phyloP scores from a whole-genome alignment of 352 stramenopile species.

The Phytophthora hybrid region DNA sequence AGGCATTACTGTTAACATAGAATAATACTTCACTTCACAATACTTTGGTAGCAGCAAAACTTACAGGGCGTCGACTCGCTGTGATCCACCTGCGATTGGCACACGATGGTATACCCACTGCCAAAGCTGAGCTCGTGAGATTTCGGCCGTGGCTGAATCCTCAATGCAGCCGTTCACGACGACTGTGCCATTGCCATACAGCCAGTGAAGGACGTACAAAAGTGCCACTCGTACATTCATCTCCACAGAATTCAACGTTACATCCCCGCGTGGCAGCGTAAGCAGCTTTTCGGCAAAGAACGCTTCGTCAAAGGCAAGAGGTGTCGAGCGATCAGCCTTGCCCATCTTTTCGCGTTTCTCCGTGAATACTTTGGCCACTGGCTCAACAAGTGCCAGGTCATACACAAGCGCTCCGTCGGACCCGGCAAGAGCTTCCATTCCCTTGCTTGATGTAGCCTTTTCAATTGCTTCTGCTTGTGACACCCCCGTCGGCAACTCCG shows the following conservation, averaged over 20 bases:
- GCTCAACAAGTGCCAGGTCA: constrained; percentile 90
- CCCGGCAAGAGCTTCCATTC: constrained; percentile 85
- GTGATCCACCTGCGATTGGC: constrained; percentile 36
- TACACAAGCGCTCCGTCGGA: constrained; percentile 96
- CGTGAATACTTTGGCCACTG: constrained; percentile 50
- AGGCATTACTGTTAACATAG: too few species aligned
- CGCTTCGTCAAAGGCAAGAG: constrained; percentile 36
- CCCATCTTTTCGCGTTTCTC: not conserved
- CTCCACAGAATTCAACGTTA: constrained; percentile 84
- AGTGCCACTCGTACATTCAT: constrained; percentile 91
- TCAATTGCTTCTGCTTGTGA: constrained; percentile 76
- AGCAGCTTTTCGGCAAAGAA: constrained; percentile 63
- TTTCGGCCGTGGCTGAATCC: constrained; percentile 95
- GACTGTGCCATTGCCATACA: constrained; percentile 90
- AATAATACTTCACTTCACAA: too few species aligned
- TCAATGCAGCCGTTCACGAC: constrained; percentile 94
- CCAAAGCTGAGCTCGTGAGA: constrained; percentile 94
- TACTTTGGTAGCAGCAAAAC: constrained; percentile 11
- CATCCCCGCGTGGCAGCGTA: constrained; percentile 57
- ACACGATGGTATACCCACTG: constrained; percentile 78
- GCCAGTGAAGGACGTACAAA: constrained; percentile 92
- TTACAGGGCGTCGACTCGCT: constrained; percentile 51
- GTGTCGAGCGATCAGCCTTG: not conserved
- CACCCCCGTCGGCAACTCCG: constrained; percentile 81
- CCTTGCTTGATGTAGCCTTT: constrained; percentile 87